These are phyloP conservation scores for Truncatella angustata DNA, from an alignment of 2,329 filamentous ascomycete species.

Conservation along the genomic window DNA sequence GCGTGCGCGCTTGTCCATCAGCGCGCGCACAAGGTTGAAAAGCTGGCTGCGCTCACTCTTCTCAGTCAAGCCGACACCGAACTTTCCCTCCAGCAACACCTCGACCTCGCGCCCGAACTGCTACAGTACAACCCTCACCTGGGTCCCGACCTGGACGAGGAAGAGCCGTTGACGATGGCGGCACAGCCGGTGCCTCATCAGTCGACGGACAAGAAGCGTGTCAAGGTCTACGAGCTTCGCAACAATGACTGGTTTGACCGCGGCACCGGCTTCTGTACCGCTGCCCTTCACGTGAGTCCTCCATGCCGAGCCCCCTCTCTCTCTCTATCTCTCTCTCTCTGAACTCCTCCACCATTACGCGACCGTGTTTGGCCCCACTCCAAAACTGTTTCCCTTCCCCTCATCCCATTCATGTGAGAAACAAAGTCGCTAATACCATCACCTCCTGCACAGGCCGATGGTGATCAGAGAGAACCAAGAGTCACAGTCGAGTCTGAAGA, in stretches of 20 bases:
- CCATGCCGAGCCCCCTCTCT: no score
- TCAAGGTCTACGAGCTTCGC: slow-evolving; percentile 98
- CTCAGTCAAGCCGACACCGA: slow-evolving; percentile 53
- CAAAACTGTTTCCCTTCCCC: no score
- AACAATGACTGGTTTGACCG: slow-evolving; percentile 99
- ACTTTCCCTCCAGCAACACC: slow-evolving; percentile 59
- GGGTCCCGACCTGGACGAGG: slow-evolving; percentile 52
- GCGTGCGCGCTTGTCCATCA: slow-evolving; percentile 30
- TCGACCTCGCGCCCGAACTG: slow-evolving; percentile 54
- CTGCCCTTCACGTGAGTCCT: slow-evolving; percentile 62
- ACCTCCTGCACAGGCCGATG: slow-evolving; percentile 48
- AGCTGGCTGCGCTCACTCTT: slow-evolving; percentile 56
- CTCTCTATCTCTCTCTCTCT: slow-evolving; percentile 12
- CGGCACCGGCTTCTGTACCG: slow-evolving; percentile 92
- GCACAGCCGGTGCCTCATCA: slow-evolving; percentile 70
- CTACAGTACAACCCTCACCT: slow-evolving; percentile 47
- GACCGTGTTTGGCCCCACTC: no score
- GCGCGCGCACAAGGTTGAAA: slow-evolving; percentile 31
- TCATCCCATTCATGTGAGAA: not conserved
- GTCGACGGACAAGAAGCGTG: slow-evolving; percentile 69
- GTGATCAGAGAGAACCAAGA: slow-evolving; percentile 74
- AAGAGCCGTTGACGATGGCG: slow-evolving; percentile 63
- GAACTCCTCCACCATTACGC: slow-evolving; percentile 7
- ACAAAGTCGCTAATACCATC: not conserved
- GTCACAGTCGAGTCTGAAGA: slow-evolving; percentile 95